phyloP scores from a whole-genome alignment of 768 basidiomycete species.

The Kwoniella mangroviensis region DNA sequence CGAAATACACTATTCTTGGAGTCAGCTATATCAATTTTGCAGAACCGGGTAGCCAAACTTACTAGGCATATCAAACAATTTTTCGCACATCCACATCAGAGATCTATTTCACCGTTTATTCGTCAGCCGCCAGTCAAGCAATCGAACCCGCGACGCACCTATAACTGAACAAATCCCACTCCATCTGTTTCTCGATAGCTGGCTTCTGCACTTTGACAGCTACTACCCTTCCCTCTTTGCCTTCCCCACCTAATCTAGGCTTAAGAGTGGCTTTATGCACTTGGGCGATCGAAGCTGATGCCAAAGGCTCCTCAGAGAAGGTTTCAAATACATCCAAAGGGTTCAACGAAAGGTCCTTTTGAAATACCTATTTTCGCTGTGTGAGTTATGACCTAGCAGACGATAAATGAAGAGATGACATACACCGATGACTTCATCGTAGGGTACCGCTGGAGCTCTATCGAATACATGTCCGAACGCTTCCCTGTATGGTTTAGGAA shows the following conservation, averaged over 20 bases:
- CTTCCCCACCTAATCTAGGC: constrained; percentile 46
- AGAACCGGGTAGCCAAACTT: constrained; percentile 22
- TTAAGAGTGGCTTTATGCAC: constrained; percentile 78
- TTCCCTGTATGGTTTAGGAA: constrained; percentile 79
- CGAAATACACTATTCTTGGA: constrained; percentile 40
- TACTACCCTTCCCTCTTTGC: constrained; percentile 64
- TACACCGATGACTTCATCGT: constrained; percentile 69
- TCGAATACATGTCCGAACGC: constrained; percentile 85
- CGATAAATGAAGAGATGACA: constrained; percentile 8
- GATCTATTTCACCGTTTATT: constrained; percentile 20
- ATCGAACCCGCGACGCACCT: constrained; percentile 34
- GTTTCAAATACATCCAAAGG: constrained; percentile 76
- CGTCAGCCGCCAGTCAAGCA: neutral
- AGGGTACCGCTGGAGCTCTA: constrained; percentile 82
- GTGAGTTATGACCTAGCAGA: neutral
- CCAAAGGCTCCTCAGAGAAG: constrained; percentile 77
- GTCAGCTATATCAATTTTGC: constrained; percentile 10
- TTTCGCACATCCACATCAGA: constrained; percentile 59
- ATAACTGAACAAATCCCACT: constrained; percentile 63
- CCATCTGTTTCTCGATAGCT: constrained; percentile 80
- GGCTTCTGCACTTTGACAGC: constrained; percentile 93
- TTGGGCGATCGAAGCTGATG: constrained; percentile 90
- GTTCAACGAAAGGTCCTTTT: constrained; percentile 62
- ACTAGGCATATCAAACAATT: constrained; percentile 78
- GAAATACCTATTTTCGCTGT: constrained; percentile 60